Evolutionary conservation across 805 yeast species (phyloP), one percentile per base, ranked within the genome.

Genomic region (Wickerhamomyces canadensis): DNA sequence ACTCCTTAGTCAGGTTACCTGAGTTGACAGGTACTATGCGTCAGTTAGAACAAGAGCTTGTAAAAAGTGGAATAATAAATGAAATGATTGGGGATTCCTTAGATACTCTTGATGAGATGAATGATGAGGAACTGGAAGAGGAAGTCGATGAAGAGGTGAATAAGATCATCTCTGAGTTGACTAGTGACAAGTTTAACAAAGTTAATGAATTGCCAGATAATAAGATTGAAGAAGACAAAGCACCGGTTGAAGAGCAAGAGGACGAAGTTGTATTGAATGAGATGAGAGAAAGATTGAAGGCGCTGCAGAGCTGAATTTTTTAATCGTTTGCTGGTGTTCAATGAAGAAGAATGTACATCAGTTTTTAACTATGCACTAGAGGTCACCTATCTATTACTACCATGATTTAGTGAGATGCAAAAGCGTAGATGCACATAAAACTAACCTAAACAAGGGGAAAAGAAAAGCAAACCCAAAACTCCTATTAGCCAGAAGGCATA

Each of bases 61-160:
- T 84, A 76, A 84, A 81, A 59, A 76, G 84, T 11, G 93, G 93
- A 0, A 74, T 93, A 31, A 87, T 93, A 37, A 86, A 85, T 48
- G 98, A 93, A 56, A 93, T 93, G 98, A 80, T 89, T 56, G 87
- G 84, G 40, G 99, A 93, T 55, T 78, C 85, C 44, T 68, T 91
- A 42, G 98, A 89, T 42, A 61, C 68, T 34, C 62, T 76, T 40
- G 80, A 73, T 16, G 86, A 80, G 22, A 81, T 73, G 33, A 82
- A 74, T 15, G 84, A 78, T 41, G 70, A 75, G 29, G 81, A 74
- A 37, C 69, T 68, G 29, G 91, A 84, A 38, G 81, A 79, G 15
- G 84, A 77, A 44, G 78, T 76, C 22, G 76, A 70, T 29, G 75
- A 72, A 16, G 78, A 73, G 50, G 80, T 86, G 16, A 76, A 82